These are phyloP conservation scores for Coemansia sp. DNA, from an alignment of 192 early-diverging fungal species.

Conservation along the genomic window DNA sequence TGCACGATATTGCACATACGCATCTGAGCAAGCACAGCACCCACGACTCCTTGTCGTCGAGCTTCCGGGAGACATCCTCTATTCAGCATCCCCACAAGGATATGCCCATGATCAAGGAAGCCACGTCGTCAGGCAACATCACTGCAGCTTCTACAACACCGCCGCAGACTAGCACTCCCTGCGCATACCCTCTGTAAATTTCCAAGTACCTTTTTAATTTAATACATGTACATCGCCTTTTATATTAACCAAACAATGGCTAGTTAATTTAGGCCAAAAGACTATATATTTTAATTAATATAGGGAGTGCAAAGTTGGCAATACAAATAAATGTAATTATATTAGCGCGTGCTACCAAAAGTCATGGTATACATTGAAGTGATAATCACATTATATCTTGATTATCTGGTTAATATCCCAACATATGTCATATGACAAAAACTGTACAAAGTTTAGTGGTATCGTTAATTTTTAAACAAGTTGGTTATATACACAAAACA, in stretches of 20 bases:
- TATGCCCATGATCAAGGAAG: slow-evolving; percentile 28
- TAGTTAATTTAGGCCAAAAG: too few species aligned
- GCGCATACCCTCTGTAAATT: slow-evolving; percentile 13
- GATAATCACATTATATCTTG: too few species aligned
- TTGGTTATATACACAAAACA: neutral
- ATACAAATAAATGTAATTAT: too few species aligned
- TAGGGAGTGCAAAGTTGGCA: too few species aligned
- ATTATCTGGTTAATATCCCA: too few species aligned
- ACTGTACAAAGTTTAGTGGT: too few species aligned
- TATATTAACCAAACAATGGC: too few species aligned
- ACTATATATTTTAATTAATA: too few species aligned
- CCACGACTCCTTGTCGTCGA: slow-evolving; percentile 1
- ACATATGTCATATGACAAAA: too few species aligned
- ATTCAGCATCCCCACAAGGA: slow-evolving; percentile 30
- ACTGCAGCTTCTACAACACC: slow-evolving; percentile 9
- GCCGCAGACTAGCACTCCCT: neutral
- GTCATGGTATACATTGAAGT: too few species aligned
- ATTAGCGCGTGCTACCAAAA: too few species aligned
- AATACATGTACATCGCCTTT: neutral
- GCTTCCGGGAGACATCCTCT: slow-evolving; percentile 17
- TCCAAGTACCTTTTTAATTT: neutral
- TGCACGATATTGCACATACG: slow-evolving; percentile 19
- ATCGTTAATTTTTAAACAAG: neutral
- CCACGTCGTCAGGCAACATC: neutral
- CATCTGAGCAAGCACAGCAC: slow-evolving; percentile 3